Evolutionary conservation across 345 rosid species (phyloP).

Genomic region (Alliaria petiolata): DNA sequence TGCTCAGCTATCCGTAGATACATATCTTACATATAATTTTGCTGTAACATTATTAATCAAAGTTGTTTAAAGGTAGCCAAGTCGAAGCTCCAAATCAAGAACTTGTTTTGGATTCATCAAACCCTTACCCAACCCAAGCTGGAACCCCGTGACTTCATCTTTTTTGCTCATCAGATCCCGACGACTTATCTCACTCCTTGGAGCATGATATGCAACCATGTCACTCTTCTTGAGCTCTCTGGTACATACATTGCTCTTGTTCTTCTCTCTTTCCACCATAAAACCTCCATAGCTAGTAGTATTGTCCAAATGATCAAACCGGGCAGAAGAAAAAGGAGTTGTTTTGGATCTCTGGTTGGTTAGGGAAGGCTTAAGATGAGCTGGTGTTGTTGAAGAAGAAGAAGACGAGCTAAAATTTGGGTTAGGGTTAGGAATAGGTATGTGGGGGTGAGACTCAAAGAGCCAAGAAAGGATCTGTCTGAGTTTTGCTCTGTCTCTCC

Average conservation of each 20-base stretch:
- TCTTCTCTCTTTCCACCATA: constrained; percentile 28
- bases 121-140: constrained; percentile 44
- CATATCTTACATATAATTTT: neutral
- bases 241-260: constrained; percentile 20
- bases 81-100: constrained; percentile 72
- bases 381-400: constrained; percentile 23
- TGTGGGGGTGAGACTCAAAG: constrained; percentile 39
- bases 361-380: constrained; percentile 15
- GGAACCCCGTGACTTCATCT: constrained; percentile 38
- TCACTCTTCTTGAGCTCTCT: constrained; percentile 27
- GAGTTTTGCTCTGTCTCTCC: constrained; percentile 62
- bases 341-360: constrained; percentile 20
- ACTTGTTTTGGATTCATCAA: constrained; percentile 42
- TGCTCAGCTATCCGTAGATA: neutral
- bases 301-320: constrained; percentile 4
- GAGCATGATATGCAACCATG: constrained; percentile 20
- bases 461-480: constrained; percentile 49
- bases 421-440: constrained; percentile 26
- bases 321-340: constrained; percentile 9
- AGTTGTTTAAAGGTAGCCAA: constrained; percentile 37
- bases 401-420: constrained; percentile 29
- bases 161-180: constrained; percentile 33
- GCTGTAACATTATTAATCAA: neutral
- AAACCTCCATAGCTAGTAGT: constrained; percentile 24
- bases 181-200: constrained; percentile 23